These are phyloP conservation scores for Trypanosoma grayi DNA, from an alignment of 208 protist species.

Conservation along the genomic window DNA sequence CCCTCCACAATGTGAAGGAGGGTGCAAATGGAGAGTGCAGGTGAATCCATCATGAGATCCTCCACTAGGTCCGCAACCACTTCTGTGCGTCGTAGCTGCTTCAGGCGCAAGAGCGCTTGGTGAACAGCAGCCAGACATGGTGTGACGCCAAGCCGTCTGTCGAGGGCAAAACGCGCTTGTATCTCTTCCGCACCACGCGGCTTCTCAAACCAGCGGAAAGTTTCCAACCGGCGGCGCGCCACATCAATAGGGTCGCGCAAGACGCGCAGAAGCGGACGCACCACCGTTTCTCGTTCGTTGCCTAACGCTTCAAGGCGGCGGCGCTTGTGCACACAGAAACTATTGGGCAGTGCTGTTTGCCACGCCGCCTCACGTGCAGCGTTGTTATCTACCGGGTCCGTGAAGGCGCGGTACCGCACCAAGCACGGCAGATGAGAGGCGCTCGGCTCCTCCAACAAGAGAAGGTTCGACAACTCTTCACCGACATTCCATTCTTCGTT, in stretches of 20 bases:
- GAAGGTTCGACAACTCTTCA: conserved; percentile 18
- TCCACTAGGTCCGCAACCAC: conserved; percentile 46
- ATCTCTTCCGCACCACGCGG: conserved; percentile 48
- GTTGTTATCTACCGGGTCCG: conserved; percentile 13
- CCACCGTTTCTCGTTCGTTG: not conserved
- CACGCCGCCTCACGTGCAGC: conserved; percentile 1
- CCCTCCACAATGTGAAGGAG: conserved; percentile 31
- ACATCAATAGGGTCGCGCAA: conserved; percentile 43
- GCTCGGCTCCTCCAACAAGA: conserved; percentile 29
- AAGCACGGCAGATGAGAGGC: conserved; percentile 20
- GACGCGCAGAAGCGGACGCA: conserved; percentile 34
- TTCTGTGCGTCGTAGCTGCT: conserved; percentile 34
- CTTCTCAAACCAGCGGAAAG: conserved; percentile 63
- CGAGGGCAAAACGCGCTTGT: conserved; percentile 53
- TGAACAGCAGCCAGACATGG: conserved; percentile 56
- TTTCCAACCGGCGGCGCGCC: conserved; percentile 54
- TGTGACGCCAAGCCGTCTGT: conserved; percentile 48
- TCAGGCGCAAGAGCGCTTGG: conserved; percentile 38
- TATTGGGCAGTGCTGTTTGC: not conserved
- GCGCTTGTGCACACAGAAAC: conserved; percentile 18
- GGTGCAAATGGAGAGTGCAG: conserved; percentile 21
- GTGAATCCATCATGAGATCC: conserved; percentile 31
- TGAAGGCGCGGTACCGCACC: conserved; percentile 37
- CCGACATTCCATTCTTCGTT: conserved; percentile 29
- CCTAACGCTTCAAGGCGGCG: conserved; percentile 13